These are phyloP conservation scores for Musa beccarii DNA, from an alignment of 176 grass and related monocot species.

Conservation along the genomic window DNA sequence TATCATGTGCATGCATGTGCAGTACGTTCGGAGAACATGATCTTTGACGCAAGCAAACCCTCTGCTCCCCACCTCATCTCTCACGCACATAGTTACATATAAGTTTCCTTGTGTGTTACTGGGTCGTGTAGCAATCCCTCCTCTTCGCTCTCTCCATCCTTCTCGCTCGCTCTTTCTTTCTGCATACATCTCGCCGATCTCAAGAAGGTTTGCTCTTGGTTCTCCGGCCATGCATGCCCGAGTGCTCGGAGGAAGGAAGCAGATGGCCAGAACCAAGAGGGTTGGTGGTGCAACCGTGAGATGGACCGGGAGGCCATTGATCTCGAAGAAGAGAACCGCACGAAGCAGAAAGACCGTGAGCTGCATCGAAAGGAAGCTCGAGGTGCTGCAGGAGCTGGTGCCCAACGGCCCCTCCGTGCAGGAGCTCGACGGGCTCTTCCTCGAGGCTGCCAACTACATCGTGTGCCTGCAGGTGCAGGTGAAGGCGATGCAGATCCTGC, in stretches of 20 bases:
- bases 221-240: too few relatives aligned
- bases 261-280: not conserved
- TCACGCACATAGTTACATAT: not conserved
- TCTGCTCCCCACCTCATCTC: not conserved
- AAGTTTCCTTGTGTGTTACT: not conserved
- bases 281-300: not conserved
- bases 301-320: not conserved
- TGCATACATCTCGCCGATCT: too few relatives aligned
- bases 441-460: slow-evolving; percentile 8
- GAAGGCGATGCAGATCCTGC: slow-evolving; percentile 12
- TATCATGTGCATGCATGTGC: slow-evolving; percentile 4
- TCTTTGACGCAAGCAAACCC: not conserved
- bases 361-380: not conserved
- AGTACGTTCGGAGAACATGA: not conserved
- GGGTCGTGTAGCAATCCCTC: too few relatives aligned
- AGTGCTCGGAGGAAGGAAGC: too few relatives aligned
- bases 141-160: not conserved
- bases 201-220: too few relatives aligned
- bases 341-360: not conserved
- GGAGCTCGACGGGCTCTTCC: slow-evolving; percentile 4
- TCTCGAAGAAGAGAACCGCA: not conserved
- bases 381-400: slow-evolving; percentile 9
- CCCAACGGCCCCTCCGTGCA: not conserved
- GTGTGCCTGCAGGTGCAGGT: slow-evolving; percentile 14
- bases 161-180: not conserved